These are phyloP conservation scores for Exophiala spinifera DNA, from an alignment of 2,329 filamentous ascomycete species.

Conservation along the genomic window DNA sequence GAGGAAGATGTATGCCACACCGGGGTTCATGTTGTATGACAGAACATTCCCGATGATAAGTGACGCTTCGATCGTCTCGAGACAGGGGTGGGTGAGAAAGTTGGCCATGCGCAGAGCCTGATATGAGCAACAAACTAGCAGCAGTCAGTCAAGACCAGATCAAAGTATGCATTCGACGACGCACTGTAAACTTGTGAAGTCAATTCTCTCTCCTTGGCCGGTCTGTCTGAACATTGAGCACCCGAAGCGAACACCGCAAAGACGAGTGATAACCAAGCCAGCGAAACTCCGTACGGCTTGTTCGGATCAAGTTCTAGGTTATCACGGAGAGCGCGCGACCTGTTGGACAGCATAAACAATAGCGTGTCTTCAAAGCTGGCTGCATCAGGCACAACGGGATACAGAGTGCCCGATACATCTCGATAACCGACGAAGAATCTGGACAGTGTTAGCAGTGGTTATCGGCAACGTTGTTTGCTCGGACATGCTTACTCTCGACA, in stretches of 20 bases:
- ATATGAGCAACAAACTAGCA: constrained; percentile 60
- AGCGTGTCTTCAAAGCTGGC: constrained; percentile 54
- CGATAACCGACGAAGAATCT: constrained; percentile 57
- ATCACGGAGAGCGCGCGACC: constrained; percentile 42
- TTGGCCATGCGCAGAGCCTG: constrained; percentile 64
- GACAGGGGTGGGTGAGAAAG: constrained; percentile 59
- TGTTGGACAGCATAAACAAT: constrained; percentile 52
- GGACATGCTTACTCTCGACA: constrained; percentile 48
- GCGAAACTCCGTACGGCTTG: constrained; percentile 54
- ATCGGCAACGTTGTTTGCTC: neutral
- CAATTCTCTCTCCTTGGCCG: constrained; percentile 58
- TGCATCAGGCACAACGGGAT: constrained; percentile 59
- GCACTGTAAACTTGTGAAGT: constrained; percentile 62
- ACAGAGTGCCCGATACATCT: constrained; percentile 58
- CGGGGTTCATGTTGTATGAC: constrained; percentile 63
- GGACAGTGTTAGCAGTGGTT: constrained; percentile 14
- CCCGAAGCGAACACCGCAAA: constrained; percentile 63
- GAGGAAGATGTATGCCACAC: constrained; percentile 60
- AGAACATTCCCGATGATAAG: constrained; percentile 61
- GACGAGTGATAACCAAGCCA: constrained; percentile 56
- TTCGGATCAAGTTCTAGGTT: constrained; percentile 41
- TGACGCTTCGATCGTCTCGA: constrained; percentile 61
- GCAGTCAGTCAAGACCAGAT: constrained; percentile 30
- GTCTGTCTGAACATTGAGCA: constrained; percentile 58
- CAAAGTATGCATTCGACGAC: constrained; percentile 17